These are phyloP conservation scores for Verticillium dahliae DNA, from an alignment of 2,329 filamentous ascomycete genomes.

Conservation along the genomic window DNA sequence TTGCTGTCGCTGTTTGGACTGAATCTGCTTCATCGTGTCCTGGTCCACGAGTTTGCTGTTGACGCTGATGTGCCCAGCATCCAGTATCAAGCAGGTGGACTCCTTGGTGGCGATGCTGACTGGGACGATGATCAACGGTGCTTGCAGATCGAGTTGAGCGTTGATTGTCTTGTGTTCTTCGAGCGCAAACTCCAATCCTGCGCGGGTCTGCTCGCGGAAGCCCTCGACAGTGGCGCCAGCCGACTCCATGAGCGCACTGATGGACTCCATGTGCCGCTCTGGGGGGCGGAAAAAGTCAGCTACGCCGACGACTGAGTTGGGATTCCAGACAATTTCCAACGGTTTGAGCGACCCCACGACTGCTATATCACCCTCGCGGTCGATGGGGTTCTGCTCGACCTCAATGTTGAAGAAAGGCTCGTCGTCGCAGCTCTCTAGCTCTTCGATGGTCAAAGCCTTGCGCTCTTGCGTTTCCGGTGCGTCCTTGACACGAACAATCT, in stretches of 20 bases:
- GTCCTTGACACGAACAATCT: conserved; percentile 95
- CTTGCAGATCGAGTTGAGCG: conserved; percentile 89
- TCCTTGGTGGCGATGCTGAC: conserved; percentile 79
- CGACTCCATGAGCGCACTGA: conserved; percentile 89
- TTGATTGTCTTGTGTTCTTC: conserved; percentile 98
- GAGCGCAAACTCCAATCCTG: conserved; percentile 90
- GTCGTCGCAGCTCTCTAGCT: conserved; percentile 42
- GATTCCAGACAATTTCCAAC: conserved; percentile 96
- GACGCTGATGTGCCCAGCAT: conserved; percentile 92
- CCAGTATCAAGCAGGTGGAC: conserved; percentile 85
- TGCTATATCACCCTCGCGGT: conserved; percentile 85
- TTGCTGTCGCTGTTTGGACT: conserved; percentile 79
- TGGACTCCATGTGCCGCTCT: conserved; percentile 97
- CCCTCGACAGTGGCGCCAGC: conserved; percentile 95
- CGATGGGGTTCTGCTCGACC: conserved; percentile 90
- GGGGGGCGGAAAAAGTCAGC: conserved; percentile 95
- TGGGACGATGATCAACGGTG: conserved; percentile 91
- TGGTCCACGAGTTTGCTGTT: conserved; percentile 92
- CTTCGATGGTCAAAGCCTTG: conserved; percentile 44
- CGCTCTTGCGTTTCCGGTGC: conserved; percentile 48
- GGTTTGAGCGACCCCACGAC: conserved; percentile 88
- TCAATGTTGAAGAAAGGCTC: conserved; percentile 90
- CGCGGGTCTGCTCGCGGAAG: conserved; percentile 88
- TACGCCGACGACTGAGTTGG: conserved; percentile 82
- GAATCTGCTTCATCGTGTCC: conserved; percentile 80